Base-by-base conservation (phyloP, 768 basidiomycete species). In the Sarcomyxa edulis region DNA sequence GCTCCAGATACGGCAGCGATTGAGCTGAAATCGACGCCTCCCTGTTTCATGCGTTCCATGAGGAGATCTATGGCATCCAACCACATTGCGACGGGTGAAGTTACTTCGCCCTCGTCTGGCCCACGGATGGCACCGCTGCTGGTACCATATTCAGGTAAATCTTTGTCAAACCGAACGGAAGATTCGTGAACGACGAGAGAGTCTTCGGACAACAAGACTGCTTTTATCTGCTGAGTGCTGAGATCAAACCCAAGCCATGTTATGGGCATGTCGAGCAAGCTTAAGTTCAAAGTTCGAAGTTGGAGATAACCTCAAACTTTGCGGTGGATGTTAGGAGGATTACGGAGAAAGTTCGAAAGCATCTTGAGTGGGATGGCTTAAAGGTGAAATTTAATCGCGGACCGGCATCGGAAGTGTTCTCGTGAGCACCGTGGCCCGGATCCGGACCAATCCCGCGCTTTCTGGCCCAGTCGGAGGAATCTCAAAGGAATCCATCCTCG, bases 211-310 rank as follows among this genome's bases (percentile, higher is more conserved):
- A 85, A 72, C 34, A 91, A 51, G 27, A 88, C 72, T 1, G 81
- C 87, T 59, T 94, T 88, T 39, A 89, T 69, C 47, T 82, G 80
- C 53, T 95, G 91, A 0, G 90, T 93, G 2, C 86, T 90, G 26
- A 91, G 73, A 59, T 93, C 90, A 38, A 92, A 73, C 10, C 90
- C 90, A 16, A 92, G 79, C n/a, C n/a, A 39, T 39, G 3, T n/a
- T 19, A 15, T 12, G 27, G 19, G 32, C 29, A 9, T 39, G 15
- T 19, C 38, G n/a, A 31, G 15, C 29, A 22, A 11, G 21, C 38
- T n/a, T n/a, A n/a, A n/a, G 38, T 28, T 31, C 38, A 28, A 31
- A 39, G 28, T 2, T 35, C 20, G 34, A n/a, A n/a, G n/a, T n/a
- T n/a, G n/a, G n/a, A n/a, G n/a, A n/a, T n/a, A n/a, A n/a, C n/a